phyloP scores from a whole-genome alignment of 225 moss, liverwort and hornwort genomes.

The Pseudoscleropodium purum region DNA sequence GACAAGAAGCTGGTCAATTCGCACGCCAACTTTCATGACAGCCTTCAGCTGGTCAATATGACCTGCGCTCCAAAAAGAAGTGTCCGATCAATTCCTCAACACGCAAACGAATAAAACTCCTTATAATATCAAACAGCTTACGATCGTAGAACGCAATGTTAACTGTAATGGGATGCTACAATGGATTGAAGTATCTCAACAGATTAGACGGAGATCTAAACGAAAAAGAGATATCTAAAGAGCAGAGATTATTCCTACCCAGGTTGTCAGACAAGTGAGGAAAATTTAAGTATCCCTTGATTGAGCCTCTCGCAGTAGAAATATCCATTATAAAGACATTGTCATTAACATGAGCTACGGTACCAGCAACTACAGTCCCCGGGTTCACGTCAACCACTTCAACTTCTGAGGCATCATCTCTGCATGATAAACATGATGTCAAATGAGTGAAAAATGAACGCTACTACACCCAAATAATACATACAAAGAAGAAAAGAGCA shows the following conservation, averaged over 20 bases:
- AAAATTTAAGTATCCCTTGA: constrained; percentile 52
- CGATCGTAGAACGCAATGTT: not conserved
- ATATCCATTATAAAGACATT: constrained; percentile 58
- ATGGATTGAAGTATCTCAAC: not conserved
- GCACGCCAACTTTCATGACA: constrained; percentile 58
- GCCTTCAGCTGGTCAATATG: constrained; percentile 72
- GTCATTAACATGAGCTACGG: constrained; percentile 48
- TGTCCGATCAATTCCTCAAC: not conserved
- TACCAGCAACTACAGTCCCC: constrained; percentile 65
- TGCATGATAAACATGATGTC: constrained; percentile 10
- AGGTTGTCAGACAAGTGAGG: constrained; percentile 68
- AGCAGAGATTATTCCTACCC: constrained; percentile 33
- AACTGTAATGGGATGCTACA: not conserved
- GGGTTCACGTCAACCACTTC: constrained; percentile 22
- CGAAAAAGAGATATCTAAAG: not conserved
- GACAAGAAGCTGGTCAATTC: constrained; percentile 69
- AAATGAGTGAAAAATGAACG: not conserved
- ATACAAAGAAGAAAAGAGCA: not conserved
- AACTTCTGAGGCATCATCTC: constrained; percentile 23
- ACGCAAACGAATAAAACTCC: not conserved
- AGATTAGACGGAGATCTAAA: not conserved
- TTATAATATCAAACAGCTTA: not conserved
- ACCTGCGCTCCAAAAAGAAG: constrained; percentile 32
- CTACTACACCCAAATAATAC: not conserved
- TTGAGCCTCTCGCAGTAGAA: constrained; percentile 21